These are phyloP conservation scores for Ogataea paradorogensis DNA, from an alignment of 805 yeast species.

Conservation along the genomic window DNA sequence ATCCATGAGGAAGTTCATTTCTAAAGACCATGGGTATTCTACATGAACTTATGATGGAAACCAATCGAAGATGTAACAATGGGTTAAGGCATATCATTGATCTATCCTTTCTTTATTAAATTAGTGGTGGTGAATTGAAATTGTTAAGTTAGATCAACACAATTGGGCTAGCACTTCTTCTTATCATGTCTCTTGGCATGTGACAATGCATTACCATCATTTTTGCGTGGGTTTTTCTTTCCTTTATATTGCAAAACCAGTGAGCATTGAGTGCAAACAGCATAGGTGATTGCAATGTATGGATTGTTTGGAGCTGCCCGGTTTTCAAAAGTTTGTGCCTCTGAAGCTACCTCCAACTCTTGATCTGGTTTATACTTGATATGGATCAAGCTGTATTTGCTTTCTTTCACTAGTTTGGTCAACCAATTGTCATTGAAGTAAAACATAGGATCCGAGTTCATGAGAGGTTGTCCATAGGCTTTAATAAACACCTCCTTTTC, in stretches of 20 bases:
- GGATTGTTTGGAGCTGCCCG: constrained; percentile 2
- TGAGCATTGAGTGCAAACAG: constrained; percentile 9
- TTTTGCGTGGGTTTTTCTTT: constrained; percentile 4
- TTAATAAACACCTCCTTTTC: constrained; percentile 4
- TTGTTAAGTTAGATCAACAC: too few relatives aligned
- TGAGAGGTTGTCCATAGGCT: background rate
- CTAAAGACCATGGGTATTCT: constrained; percentile 50
- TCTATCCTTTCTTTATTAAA: too few relatives aligned
- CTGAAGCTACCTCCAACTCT: background rate
- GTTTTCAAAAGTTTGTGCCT: background rate
- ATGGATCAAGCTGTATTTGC: constrained; percentile 8
- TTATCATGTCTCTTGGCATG: constrained; percentile 9
- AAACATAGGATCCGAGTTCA: constrained; percentile 3
- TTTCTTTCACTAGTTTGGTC: constrained; percentile 7
- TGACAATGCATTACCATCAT: constrained; percentile 10
- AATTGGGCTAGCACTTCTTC: background rate
- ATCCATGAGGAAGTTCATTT: constrained; percentile 40
- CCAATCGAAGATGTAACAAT: too few relatives aligned
- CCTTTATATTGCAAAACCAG: constrained; percentile 8
- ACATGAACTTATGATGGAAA: constrained; percentile 45
- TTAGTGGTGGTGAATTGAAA: too few relatives aligned
- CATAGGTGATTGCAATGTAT: constrained; percentile 8
- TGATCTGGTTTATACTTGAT: constrained; percentile 1
- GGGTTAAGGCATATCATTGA: too few relatives aligned
- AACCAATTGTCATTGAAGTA: constrained; percentile 14